phyloP scores from a whole-genome alignment of 1,284 basidiomycete genomes.

The Tilletia horrida region DNA sequence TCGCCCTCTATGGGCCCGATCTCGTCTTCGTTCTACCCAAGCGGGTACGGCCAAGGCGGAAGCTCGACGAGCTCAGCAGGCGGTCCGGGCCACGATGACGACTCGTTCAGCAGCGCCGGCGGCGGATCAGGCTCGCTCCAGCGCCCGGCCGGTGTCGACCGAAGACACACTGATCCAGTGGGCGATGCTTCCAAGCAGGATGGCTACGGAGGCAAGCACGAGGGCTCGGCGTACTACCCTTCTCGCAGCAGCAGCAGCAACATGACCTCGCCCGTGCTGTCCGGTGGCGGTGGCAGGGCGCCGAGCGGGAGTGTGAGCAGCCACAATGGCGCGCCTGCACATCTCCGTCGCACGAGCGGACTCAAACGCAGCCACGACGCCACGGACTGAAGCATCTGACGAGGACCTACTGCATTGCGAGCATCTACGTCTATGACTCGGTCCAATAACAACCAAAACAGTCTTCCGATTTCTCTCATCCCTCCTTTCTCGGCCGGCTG shows the following conservation, averaged over 20 bases:
- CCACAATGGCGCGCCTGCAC: constrained; percentile 3
- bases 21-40: constrained; percentile 6
- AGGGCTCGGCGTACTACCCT: constrained; percentile 3
- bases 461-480: too few species aligned
- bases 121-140: background rate
- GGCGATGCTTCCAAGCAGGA: background rate
- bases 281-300: background rate
- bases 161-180: constrained; percentile 10
- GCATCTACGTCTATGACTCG: too few species aligned
- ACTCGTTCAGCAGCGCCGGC: background rate
- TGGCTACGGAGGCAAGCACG: background rate
- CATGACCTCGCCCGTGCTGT: background rate
- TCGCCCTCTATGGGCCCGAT: constrained; percentile 10
- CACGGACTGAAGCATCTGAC: background rate
- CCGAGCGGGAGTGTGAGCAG: constrained; percentile 15
- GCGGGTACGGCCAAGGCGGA: constrained; percentile 11
- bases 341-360: constrained; percentile 5
- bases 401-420: too few species aligned
- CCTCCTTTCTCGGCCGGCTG: too few species aligned
- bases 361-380: constrained; percentile 16
- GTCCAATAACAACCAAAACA: too few species aligned
- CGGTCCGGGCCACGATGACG: background rate
- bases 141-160: constrained; percentile 8
- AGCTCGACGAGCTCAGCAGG: background rate
- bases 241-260: background rate